Conservation (phyloP, 2,329 filamentous ascomycete species). For the Aspergillus pseudonomiae region DNA sequence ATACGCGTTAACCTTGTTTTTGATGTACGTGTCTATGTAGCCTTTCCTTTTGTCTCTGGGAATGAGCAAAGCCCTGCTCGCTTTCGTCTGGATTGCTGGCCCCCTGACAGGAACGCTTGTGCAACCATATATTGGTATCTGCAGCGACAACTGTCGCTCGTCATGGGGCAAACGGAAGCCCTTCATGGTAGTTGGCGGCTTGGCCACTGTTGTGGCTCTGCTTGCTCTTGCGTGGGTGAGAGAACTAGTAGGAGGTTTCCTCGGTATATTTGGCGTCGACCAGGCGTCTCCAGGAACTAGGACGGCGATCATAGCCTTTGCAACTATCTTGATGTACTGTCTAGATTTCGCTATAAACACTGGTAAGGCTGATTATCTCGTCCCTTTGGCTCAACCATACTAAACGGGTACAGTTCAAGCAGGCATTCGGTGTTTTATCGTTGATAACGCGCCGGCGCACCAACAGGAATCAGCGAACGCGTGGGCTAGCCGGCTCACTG, state of each 20-base stretch:
- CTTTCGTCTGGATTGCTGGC: slow-evolving; percentile 82
- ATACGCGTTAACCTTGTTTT: not conserved
- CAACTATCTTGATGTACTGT: slow-evolving; percentile 84
- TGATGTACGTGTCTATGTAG: slow-evolving; percentile 22
- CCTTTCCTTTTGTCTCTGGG: slow-evolving; percentile 79
- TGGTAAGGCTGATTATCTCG: slow-evolving; percentile 51
- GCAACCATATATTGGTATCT: slow-evolving; percentile 80
- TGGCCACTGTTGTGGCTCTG: slow-evolving; percentile 68
- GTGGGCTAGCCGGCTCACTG: slow-evolving; percentile 86
- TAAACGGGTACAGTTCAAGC: slow-evolving; percentile 69
- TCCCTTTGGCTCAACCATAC: not conserved
- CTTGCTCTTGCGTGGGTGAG: slow-evolving; percentile 73
- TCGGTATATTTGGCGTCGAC: slow-evolving; percentile 72
- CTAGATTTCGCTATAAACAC: slow-evolving; percentile 96
- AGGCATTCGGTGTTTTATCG: slow-evolving; percentile 85
- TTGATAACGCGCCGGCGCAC: slow-evolving; percentile 88
- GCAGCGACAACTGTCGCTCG: slow-evolving; percentile 75
- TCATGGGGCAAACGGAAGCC: slow-evolving; percentile 78
- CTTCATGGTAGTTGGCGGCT: slow-evolving; percentile 73
- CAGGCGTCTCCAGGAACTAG: slow-evolving; percentile 66
- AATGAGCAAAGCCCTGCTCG: slow-evolving; percentile 79
- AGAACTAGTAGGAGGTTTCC: slow-evolving; percentile 69
- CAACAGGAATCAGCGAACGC: slow-evolving; percentile 94
- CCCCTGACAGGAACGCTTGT: slow-evolving; percentile 77
- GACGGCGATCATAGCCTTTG: slow-evolving; percentile 71